Conservation (phyloP, 768 basidiomycete genomes). For the Psilocybe sp. region DNA sequence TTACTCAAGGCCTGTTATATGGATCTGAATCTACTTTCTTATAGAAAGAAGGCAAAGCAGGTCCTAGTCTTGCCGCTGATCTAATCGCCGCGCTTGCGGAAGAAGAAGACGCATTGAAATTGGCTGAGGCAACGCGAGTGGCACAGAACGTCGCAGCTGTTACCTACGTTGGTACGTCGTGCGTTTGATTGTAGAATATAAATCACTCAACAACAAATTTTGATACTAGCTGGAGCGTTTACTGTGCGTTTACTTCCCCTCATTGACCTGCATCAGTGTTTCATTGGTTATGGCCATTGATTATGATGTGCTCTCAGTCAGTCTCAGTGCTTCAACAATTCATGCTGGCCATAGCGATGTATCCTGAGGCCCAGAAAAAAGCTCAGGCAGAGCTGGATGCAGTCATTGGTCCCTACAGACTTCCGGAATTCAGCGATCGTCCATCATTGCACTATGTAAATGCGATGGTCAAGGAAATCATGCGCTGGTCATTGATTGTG, state of each 20-base stretch:
- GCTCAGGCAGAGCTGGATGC: constrained; percentile 24
- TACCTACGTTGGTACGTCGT: constrained; percentile 18
- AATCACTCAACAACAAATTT: not conserved
- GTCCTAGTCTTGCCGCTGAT: constrained; percentile 11
- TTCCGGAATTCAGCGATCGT: constrained; percentile 24
- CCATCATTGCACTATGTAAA: constrained; percentile 19
- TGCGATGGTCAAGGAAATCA: constrained; percentile 14
- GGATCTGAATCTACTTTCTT: not conserved
- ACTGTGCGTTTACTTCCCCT: constrained; percentile 12
- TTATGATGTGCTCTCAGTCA: too few species aligned
- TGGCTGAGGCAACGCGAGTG: constrained; percentile 17
- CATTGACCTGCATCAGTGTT: too few species aligned
- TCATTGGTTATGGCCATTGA: too few species aligned
- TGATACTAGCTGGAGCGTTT: constrained; percentile 14
- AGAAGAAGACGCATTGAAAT: constrained; percentile 8
- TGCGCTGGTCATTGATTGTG: constrained; percentile 14
- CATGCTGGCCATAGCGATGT: constrained; percentile 20
- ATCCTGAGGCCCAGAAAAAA: constrained; percentile 22
- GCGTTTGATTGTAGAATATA: not conserved
- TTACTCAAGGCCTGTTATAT: not conserved
- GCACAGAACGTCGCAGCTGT: constrained; percentile 15
- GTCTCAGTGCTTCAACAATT: constrained; percentile 19
- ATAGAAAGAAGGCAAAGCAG: constrained; percentile 14
- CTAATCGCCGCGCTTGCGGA: constrained; percentile 18
- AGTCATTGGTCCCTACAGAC: constrained; percentile 19